These are phyloP conservation scores for Hypoxylon sp. DNA, from an alignment of 2,329 filamentous ascomycete genomes.

Conservation along the genomic window DNA sequence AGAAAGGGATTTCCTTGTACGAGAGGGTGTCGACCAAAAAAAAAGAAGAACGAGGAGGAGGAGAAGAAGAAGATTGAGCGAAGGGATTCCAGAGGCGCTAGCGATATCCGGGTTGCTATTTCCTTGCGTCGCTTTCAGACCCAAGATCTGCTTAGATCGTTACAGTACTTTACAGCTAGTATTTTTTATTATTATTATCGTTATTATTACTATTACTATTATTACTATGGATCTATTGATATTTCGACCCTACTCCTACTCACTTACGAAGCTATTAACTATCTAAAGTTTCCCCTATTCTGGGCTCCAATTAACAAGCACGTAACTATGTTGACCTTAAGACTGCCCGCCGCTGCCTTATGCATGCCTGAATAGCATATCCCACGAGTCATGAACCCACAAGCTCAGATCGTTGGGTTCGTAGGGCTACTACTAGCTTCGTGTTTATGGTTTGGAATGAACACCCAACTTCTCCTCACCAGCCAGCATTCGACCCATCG, in stretches of 20 bases:
- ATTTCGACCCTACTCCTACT: constrained; percentile 6
- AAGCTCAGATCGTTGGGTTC: constrained; percentile 1
- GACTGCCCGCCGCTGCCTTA: constrained; percentile 8
- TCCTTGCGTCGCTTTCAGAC: constrained; percentile 24
- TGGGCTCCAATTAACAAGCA: background rate
- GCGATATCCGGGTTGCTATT: constrained; percentile 38
- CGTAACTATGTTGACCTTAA: constrained; percentile 9
- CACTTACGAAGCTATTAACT: constrained; percentile 1
- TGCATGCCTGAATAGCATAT: background rate
- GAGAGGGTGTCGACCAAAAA: constrained; percentile 24
- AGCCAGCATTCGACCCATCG: background rate
- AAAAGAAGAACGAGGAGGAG: background rate
- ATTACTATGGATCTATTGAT: constrained; percentile 25
- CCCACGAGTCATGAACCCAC: constrained; percentile 19
- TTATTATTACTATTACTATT: constrained; percentile 16
- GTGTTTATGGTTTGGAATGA: constrained; percentile 12
- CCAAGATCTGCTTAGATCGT: constrained; percentile 24
- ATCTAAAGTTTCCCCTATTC: background rate
- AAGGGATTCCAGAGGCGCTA: constrained; percentile 29
- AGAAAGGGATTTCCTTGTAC: constrained; percentile 36
- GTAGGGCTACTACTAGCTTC: constrained; percentile 22
- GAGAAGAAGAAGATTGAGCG: constrained; percentile 3
- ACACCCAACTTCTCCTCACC: constrained; percentile 1
- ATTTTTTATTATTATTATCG: constrained; percentile 3
- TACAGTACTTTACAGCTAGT: constrained; percentile 28